phyloP scores from a whole-genome alignment of 352 stramenopile species.

The Pythium volutum region DNA sequence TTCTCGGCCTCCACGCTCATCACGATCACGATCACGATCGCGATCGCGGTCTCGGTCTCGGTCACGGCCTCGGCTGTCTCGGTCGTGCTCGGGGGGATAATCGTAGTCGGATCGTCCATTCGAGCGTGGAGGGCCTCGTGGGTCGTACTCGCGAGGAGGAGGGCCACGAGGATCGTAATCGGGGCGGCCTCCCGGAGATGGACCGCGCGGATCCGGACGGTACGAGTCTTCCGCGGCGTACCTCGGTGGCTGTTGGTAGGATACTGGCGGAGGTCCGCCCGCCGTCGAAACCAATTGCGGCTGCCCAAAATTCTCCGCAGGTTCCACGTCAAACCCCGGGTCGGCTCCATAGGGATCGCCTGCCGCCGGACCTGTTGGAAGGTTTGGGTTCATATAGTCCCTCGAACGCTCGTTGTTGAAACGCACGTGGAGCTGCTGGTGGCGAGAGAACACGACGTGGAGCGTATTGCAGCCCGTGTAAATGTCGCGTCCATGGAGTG shows the following conservation, averaged over 20 bases:
- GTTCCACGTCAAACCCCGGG: conserved; percentile 13
- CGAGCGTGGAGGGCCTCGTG: conserved; percentile 2
- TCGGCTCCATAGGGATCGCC: conserved; percentile 5
- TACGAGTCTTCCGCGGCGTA: conserved; percentile 9
- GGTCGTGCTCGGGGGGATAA: conserved; percentile 4
- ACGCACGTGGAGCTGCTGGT: conserved; percentile 63
- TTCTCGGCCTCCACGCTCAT: not conserved
- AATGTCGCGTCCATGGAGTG: conserved; percentile 78
- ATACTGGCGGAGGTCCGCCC: not conserved
- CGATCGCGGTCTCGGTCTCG: not conserved
- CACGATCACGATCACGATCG: not conserved
- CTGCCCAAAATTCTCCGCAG: conserved; percentile 18
- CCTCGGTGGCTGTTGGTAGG: conserved; percentile 14
- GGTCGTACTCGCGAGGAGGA: conserved; percentile 8
- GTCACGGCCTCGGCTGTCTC: conserved; percentile 2
- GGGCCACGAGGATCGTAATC: conserved; percentile 11
- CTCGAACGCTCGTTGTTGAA: conserved; percentile 75
- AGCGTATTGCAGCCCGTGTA: conserved; percentile 86
- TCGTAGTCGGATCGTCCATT: conserved; percentile 12
- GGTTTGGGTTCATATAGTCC: conserved; percentile 73
- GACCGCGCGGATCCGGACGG: conserved; percentile 8
- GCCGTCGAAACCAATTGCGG: not conserved
- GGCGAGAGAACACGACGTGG: conserved; percentile 73
- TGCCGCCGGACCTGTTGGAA: conserved; percentile 38
- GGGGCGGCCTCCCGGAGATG: not conserved